Evolutionary conservation across 495 filamentous ascomycete genomes (phyloP), one percentile per base, ranked within the genome.

Genomic region (Beverwykella pulmonaria): DNA sequence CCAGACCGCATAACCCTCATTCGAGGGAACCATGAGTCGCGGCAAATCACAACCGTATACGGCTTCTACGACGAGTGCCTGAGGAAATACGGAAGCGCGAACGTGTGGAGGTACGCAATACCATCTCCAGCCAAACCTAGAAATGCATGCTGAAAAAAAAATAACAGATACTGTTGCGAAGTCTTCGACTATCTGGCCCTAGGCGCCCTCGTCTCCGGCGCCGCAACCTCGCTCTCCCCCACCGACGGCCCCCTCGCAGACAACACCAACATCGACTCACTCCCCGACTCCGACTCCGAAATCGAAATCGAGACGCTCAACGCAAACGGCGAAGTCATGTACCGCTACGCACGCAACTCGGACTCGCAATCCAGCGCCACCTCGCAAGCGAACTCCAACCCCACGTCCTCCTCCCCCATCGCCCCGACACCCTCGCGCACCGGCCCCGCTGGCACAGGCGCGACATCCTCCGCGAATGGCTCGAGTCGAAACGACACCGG

Each of bases 21-120:
- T 75, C 87, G 94, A 61, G 94, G 94, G 22, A 98, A 98, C 75
- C 94, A 98, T 79, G 94, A 98, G 75, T 97, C 92, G 17, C 85
- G 94, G 44, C 94, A 98, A 74, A 98, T 98, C 73, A 98, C 94
- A 25, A 96, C 90, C 1, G 94, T 98, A 30, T 98, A 98, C 75
- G 94, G 94, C 57, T 98, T 98, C 81, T 98, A 98, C 79, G 94
- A 98, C 72, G 94, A 98, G 75, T 98, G 94, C 73, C 81, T 97
- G 55, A 87, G 95, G 46, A 98, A 98, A 79, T 98, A 98, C 74
- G 94, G 94, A 53, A 93, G 41, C 76, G 94, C 94, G 19, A 98
- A 97, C 68, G 94, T 98, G 0, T 98, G 94, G 94, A 85, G 93
- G 53, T 96, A 65, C 3, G 52, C 7, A 22, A 15, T 17, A 30